Conservation (phyloP, 2,329 filamentous ascomycete genomes). For the Clonostachys rhizophaga region DNA sequence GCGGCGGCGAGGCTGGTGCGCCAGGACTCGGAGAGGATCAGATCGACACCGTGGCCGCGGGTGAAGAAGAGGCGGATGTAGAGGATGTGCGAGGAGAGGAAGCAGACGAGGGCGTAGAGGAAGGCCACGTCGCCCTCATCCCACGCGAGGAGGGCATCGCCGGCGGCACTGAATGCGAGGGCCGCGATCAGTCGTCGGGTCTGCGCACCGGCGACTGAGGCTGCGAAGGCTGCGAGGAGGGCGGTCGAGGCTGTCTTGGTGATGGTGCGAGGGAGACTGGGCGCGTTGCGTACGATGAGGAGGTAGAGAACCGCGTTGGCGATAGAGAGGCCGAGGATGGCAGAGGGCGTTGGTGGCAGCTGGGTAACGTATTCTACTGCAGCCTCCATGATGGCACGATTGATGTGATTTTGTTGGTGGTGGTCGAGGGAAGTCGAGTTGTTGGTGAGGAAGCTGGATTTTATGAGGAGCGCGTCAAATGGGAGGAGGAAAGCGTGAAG, state of each 20-base stretch:
- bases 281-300: constrained; percentile 8
- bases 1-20: constrained; percentile 6
- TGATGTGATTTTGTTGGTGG: too few relatives aligned
- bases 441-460: too few relatives aligned
- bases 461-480: too few relatives aligned
- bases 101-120: constrained; percentile 22
- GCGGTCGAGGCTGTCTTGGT: constrained; percentile 22
- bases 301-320: constrained; percentile 8
- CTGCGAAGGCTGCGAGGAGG: constrained; percentile 15
- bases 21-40: constrained; percentile 6
- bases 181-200: constrained; percentile 13
- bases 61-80: constrained; percentile 20
- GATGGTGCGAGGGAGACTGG: constrained; percentile 16
- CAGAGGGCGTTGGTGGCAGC: background rate
- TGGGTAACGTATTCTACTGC: too few relatives aligned
- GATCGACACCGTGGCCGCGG: constrained; percentile 3
- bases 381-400: too few relatives aligned
- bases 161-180: constrained; percentile 20
- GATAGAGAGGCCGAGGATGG: background rate
- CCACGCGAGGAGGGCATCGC: constrained; percentile 29
- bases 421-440: too few relatives aligned
- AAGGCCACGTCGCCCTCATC: constrained; percentile 20
- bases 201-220: constrained; percentile 5
- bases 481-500: too few relatives aligned
- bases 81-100: constrained; percentile 23